phyloP scores from a whole-genome alignment of 805 yeast species.

The Myxozyma nipponensis region DNA sequence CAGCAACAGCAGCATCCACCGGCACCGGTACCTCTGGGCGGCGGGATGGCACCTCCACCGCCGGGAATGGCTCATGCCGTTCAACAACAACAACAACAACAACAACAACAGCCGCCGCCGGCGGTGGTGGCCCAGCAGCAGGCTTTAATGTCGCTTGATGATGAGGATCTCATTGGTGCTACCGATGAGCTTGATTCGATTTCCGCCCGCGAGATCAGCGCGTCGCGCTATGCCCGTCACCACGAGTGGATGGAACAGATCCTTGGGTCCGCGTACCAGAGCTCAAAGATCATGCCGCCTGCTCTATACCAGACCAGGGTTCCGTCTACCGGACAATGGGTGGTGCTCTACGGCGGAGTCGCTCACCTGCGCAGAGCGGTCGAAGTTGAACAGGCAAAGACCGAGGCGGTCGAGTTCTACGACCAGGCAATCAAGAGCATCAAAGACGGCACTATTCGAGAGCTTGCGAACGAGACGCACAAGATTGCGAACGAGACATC shows the following conservation, averaged over 20 bases:
- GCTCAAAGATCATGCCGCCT: conserved; percentile 21
- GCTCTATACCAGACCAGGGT: conserved; percentile 11
- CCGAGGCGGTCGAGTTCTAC: conserved; percentile 5
- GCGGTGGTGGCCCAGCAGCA: conserved; percentile 12
- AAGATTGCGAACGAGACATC: not conserved
- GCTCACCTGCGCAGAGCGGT: conserved; percentile 13
- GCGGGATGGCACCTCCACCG: not conserved
- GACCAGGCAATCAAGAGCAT: not conserved
- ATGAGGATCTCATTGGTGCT: conserved; percentile 23
- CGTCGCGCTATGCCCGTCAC: conserved; percentile 42
- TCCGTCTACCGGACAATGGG: not conserved
- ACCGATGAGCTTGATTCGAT: conserved; percentile 40
- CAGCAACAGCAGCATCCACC: not conserved
- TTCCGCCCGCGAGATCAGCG: conserved; percentile 43
- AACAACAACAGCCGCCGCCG: not conserved
- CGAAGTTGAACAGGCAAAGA: conserved; percentile 9
- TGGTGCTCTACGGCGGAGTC: conserved; percentile 17
- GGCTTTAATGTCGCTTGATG: conserved; percentile 17
- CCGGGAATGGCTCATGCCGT: too few species aligned
- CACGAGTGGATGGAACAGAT: conserved; percentile 46
- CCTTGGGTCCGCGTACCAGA: conserved; percentile 37
- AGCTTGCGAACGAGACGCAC: not conserved
- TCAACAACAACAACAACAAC: conserved; percentile 1
- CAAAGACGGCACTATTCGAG: not conserved
- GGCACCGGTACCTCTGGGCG: conserved; percentile 1